Conservation (phyloP, 805 yeast genomes). For the Saturnispora sanitii region DNA sequence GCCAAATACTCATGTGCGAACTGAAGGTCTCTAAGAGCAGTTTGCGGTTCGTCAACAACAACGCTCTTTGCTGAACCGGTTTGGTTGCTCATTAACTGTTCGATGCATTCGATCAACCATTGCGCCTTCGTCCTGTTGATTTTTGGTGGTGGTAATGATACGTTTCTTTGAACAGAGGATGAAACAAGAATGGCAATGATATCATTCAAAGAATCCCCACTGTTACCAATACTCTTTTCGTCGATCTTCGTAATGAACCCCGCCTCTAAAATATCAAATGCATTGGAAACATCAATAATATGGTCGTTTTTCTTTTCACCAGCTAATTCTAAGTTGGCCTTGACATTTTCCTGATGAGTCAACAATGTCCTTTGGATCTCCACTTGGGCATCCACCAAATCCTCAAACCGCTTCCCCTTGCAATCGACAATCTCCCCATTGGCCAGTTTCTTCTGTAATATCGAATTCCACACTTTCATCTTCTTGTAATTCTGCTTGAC, state of each 20-base stretch:
- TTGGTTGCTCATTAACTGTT: too few relatives aligned
- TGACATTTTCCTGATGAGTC: conserved; percentile 7
- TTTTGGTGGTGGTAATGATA: conserved; percentile 30
- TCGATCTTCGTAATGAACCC: not conserved
- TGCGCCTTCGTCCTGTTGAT: conserved; percentile 18
- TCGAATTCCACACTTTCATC: not conserved
- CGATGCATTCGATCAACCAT: conserved; percentile 25
- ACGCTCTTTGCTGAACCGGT: too few relatives aligned
- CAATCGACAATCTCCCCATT: not conserved
- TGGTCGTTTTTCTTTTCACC: not conserved
- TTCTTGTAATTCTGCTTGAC: not conserved
- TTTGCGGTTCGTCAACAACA: too few relatives aligned
- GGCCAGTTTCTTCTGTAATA: not conserved
- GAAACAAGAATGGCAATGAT: conserved; percentile 39
- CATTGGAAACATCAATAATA: not conserved
- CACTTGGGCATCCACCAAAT: conserved; percentile 9
- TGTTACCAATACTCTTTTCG: too few relatives aligned
- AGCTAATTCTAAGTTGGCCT: too few relatives aligned
- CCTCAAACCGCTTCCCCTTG: not conserved
- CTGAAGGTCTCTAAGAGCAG: conserved; percentile 59
- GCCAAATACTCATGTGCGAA: conserved; percentile 62
- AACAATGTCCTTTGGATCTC: conserved; percentile 13
- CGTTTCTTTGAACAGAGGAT: conserved; percentile 33
- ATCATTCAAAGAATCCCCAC: too few relatives aligned
- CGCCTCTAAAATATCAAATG: not conserved